Percentiles rank a stretch among this genome's conserved stretches.
phyloP scores from a whole-genome alignment of 352 stramenopile species.

The Pythium scleroteichum region DNA sequence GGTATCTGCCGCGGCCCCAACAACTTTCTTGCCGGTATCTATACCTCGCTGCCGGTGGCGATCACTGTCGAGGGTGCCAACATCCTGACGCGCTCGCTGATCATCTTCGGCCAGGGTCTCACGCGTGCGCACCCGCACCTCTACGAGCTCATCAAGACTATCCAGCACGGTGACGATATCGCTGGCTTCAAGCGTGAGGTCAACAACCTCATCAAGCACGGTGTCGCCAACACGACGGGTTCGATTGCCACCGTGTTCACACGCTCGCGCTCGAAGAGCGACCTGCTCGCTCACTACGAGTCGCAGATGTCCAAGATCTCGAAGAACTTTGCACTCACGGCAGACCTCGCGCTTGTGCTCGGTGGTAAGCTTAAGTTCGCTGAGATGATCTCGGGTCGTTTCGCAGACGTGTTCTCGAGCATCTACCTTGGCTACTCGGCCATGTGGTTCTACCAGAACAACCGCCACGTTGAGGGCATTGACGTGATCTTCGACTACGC shows the following conservation, averaged over 20 bases:
- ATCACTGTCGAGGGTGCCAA: constrained; percentile 99
- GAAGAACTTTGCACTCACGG: constrained; percentile 96
- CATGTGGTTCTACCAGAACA: constrained; percentile 96
- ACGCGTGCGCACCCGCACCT: constrained; percentile 97
- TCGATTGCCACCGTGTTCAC: constrained; percentile 91
- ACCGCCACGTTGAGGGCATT: constrained; percentile 93
- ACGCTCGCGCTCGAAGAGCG: constrained; percentile 90
- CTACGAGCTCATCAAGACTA: constrained; percentile 96
- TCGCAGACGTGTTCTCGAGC: constrained; percentile 96
- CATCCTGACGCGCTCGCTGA: constrained; percentile 96
- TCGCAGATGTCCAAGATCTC: constrained; percentile 96
- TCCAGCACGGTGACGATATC: constrained; percentile 95
- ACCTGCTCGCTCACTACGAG: constrained; percentile 95
- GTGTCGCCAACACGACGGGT: constrained; percentile 89
- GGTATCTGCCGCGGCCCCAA: constrained; percentile 97
- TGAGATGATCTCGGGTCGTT: constrained; percentile 96
- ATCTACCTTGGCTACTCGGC: constrained; percentile 98
- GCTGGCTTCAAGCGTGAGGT: constrained; percentile 94
- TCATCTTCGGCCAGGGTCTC: constrained; percentile 98
- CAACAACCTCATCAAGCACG: constrained; percentile 94
- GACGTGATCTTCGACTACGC: constrained; percentile 97
- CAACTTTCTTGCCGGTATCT: constrained; percentile 96
- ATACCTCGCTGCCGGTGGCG: constrained; percentile 96
- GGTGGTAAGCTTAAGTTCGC: constrained; percentile 98
- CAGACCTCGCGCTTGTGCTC: constrained; percentile 96